Evolutionary conservation across 192 early-diverging fungal species (phyloP).

Genomic region (Backusella luteola): DNA sequence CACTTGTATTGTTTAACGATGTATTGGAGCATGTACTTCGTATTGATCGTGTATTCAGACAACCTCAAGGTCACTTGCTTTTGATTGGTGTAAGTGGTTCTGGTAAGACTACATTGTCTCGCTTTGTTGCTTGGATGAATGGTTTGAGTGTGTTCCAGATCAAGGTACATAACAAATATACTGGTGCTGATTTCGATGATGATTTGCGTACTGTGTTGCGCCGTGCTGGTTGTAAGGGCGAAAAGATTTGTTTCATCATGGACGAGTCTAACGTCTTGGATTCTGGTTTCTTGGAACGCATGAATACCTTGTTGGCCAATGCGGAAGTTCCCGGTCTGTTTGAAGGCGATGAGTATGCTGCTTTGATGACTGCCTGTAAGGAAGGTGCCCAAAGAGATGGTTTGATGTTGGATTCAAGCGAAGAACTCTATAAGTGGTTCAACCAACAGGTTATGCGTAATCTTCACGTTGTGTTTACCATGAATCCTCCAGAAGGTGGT

Average conservation of each 20-base stretch:
- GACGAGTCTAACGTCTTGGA: constrained; percentile 98
- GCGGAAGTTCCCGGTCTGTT: constrained; percentile 98
- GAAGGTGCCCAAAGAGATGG: constrained; percentile 95
- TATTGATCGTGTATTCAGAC: constrained; percentile 97
- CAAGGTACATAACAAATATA: constrained; percentile 97
- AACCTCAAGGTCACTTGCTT: constrained; percentile 97
- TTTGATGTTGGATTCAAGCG: constrained; percentile 86
- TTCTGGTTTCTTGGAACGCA: constrained; percentile 96
- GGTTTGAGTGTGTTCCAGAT: constrained; percentile 94
- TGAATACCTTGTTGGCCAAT: constrained; percentile 99
- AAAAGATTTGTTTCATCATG: constrained; percentile 97
- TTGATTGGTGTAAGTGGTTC: constrained; percentile 97
- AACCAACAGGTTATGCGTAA: constrained; percentile 95
- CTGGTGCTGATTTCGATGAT: constrained; percentile 96
- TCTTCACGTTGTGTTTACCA: constrained; percentile 98
- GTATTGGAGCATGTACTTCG: constrained; percentile 96
- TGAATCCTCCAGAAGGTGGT: constrained; percentile 97
- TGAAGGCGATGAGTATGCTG: constrained; percentile 95
- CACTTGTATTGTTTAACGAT: constrained; percentile 95
- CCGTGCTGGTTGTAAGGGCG: constrained; percentile 93
- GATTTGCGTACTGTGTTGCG: constrained; percentile 90
- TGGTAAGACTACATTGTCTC: constrained; percentile 97
- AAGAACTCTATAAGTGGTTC: constrained; percentile 99
- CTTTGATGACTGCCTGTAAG: constrained; percentile 93
- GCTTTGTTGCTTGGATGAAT: constrained; percentile 99